Evolutionary conservation across 2,329 filamentous ascomycete species (phyloP).

Genomic region (Emmonsia crescens): DNA sequence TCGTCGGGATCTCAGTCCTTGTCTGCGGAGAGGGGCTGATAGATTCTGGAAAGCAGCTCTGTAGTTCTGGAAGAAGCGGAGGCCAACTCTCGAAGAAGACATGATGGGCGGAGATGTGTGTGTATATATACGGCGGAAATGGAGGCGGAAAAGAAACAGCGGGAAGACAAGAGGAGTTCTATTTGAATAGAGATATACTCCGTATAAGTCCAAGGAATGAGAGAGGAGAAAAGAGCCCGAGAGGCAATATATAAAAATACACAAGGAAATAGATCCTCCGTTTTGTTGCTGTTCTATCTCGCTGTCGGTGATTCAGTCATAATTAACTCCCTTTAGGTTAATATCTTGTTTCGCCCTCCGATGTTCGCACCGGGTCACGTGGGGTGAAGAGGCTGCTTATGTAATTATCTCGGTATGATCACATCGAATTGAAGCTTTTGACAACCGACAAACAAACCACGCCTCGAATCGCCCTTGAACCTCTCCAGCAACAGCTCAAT

Average conservation of each 20-base stretch:
- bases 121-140: neutral
- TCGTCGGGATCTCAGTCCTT: conserved; percentile 45
- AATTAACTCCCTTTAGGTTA: too few species aligned
- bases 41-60: conserved; percentile 41
- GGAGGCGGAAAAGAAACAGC: neutral
- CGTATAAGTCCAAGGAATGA: neutral
- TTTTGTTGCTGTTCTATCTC: neutral
- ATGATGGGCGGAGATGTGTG: conserved; percentile 28
- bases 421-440: neutral
- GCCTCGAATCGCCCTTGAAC: neutral
- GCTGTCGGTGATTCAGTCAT: neutral
- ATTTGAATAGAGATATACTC: neutral
- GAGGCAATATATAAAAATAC: neutral
- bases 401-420: neutral
- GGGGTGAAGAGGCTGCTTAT: neutral
- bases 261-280: neutral
- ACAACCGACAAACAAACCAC: neutral
- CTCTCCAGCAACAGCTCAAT: conserved; percentile 7
- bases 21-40: conserved; percentile 45
- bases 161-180: neutral
- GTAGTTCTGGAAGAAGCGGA: conserved; percentile 46
- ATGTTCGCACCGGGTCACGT: conserved; percentile 8
- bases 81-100: conserved; percentile 47
- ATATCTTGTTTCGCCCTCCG: conserved; percentile 2
- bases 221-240: neutral